Percentiles rank a stretch among this genome's conserved stretches.
These are phyloP conservation scores for Pyropia haitanensis DNA, from an alignment of 23 red algal genomes.

Conservation along the genomic window DNA sequence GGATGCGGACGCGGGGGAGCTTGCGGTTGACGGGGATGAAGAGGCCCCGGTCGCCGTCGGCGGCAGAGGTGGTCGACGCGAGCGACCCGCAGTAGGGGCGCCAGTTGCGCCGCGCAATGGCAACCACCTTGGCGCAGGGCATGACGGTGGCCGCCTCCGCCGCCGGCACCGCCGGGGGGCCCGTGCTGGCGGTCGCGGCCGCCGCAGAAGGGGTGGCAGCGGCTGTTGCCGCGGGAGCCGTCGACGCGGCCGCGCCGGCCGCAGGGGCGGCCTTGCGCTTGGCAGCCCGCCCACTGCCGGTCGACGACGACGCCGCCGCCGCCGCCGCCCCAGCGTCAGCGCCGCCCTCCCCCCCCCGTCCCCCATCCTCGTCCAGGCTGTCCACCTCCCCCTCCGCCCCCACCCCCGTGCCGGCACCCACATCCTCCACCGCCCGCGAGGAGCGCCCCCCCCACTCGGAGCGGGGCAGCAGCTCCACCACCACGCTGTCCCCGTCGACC, in stretches of 20 bases:
- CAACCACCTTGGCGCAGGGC: conserved; percentile 62
- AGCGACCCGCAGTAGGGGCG: conserved; percentile 80
- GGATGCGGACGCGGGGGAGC: conserved; percentile 63
- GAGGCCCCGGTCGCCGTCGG: conserved; percentile 46
- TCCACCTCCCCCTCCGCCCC: conserved; percentile 3
- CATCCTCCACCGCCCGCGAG: conserved; percentile 21
- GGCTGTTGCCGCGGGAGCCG: background rate
- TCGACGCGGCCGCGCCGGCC: conserved; percentile 6
- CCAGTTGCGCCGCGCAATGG: conserved; percentile 83
- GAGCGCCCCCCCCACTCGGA: conserved; percentile 41
- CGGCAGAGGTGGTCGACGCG: conserved; percentile 17
- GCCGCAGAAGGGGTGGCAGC: background rate
- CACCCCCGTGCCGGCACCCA: too few species aligned
- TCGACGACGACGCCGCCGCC: too few species aligned
- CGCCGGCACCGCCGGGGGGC: background rate
- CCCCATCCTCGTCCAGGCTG: conserved; percentile 31
- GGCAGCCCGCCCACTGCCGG: background rate
- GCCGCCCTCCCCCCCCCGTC: conserved; percentile 29
- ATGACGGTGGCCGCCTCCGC: background rate
- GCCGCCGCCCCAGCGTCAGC: conserved; percentile 9
- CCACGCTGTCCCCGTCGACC: conserved; percentile 85
- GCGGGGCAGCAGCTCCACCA: conserved; percentile 51
- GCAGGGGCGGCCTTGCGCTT: background rate
- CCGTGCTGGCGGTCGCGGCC: background rate
- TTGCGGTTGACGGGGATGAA: conserved; percentile 72